A percentile compares a stretch with the other conserved stretches of the same genome.
phyloP scores from a whole-genome alignment of 257 asterid species.

The Ligustrum vulgare region DNA sequence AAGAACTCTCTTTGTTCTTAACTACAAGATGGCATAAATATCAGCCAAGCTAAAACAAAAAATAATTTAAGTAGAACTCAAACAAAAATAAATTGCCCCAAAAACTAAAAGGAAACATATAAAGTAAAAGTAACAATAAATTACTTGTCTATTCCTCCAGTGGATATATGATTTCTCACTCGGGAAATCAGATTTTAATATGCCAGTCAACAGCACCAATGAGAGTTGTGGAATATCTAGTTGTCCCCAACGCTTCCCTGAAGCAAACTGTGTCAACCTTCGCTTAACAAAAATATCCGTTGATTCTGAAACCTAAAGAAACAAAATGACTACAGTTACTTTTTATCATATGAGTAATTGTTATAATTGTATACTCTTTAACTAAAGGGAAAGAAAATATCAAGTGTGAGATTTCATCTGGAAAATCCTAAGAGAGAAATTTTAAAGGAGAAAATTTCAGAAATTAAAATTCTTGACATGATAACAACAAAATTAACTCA shows the following conservation, averaged over 20 bases:
- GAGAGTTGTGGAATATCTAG: slow-evolving; percentile 77
- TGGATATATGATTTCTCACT: slow-evolving; percentile 68
- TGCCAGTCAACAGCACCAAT: slow-evolving; percentile 74
- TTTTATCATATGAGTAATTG: slow-evolving; percentile 17
- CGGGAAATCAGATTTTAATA: slow-evolving; percentile 70
- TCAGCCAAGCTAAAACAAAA: background rate
- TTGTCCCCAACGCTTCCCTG: slow-evolving; percentile 56
- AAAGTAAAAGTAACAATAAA: slow-evolving; percentile 6
- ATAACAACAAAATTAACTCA: slow-evolving; percentile 4
- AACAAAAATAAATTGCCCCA: slow-evolving; percentile 23
- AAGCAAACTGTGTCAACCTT: slow-evolving; percentile 57
- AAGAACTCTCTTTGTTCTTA: slow-evolving; percentile 1
- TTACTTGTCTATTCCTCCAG: slow-evolving; percentile 92
- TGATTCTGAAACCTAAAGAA: slow-evolving; percentile 76
- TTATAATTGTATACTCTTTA: background rate
- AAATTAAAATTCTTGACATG: slow-evolving; percentile 10
- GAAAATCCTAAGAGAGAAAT: background rate
- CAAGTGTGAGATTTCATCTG: background rate
- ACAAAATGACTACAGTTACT: slow-evolving; percentile 30
- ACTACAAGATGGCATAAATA: slow-evolving; percentile 15
- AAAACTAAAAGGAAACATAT: slow-evolving; percentile 7
- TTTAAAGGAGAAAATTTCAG: background rate
- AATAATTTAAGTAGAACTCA: slow-evolving; percentile 14
- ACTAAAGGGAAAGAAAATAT: background rate
- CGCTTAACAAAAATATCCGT: slow-evolving; percentile 66